A percentile compares a stretch with the other conserved stretches of the same genome.
Conservation (phyloP, 768 basidiomycete genomes). For the Rubroboletus satanas region DNA sequence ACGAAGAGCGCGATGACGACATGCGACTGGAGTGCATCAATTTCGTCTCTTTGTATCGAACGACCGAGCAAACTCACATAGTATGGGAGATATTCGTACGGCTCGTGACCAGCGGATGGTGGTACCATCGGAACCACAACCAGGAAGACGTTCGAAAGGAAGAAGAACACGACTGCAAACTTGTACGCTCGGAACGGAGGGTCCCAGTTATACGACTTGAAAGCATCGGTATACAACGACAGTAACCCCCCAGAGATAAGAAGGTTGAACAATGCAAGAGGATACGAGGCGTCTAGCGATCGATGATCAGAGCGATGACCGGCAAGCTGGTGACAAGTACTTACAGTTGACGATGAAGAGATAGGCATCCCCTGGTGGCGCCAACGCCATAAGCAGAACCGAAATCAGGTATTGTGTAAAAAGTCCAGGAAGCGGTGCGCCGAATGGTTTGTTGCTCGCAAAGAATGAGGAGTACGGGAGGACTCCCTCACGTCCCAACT, state of each 20-base stretch:
- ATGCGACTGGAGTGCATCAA: constrained; percentile 40
- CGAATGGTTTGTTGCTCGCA: constrained; percentile 67
- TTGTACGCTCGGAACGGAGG: constrained; percentile 63
- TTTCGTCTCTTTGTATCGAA: neutral
- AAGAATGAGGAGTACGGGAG: constrained; percentile 65
- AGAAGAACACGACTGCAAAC: constrained; percentile 48
- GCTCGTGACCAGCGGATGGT: constrained; percentile 46
- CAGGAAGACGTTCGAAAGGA: constrained; percentile 63
- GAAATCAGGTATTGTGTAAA: constrained; percentile 61
- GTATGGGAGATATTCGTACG: constrained; percentile 61
- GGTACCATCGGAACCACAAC: constrained; percentile 61
- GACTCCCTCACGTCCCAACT: constrained; percentile 68
- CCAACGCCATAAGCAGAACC: constrained; percentile 46
- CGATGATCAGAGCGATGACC: neutral
- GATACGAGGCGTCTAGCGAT: constrained; percentile 53
- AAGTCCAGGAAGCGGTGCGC: constrained; percentile 61
- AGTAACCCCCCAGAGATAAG: constrained; percentile 60
- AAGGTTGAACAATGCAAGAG: constrained; percentile 53
- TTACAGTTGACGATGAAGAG: constrained; percentile 63
- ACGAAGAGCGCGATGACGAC: constrained; percentile 44
- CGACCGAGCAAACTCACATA: constrained; percentile 45
- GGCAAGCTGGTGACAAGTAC: constrained; percentile 19
- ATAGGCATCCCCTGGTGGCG: constrained; percentile 74
- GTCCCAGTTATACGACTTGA: constrained; percentile 48
- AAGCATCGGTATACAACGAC: constrained; percentile 49